A percentile compares a stretch with the other conserved stretches of the same genome.
Evolutionary conservation across 345 rosid genomes (phyloP).

Genomic region (Arabidopsis suecica): DNA sequence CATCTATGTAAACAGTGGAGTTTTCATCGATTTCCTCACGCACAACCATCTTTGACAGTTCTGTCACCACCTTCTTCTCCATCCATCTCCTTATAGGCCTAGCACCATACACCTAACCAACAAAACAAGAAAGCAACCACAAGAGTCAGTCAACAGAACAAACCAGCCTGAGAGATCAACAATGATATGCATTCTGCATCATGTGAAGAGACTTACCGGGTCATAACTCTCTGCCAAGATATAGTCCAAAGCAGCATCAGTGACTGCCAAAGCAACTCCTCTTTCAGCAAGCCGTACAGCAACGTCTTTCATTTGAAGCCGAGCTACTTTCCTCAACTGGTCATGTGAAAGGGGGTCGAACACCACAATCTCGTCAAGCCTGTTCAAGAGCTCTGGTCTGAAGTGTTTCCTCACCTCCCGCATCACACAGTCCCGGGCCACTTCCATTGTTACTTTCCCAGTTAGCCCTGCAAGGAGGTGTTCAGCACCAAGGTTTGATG

Average conservation of each 20-base stretch:
- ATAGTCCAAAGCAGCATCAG: conserved; percentile 77
- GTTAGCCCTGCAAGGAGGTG: conserved; percentile 72
- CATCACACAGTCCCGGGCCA: conserved; percentile 80
- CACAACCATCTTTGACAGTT: conserved; percentile 80
- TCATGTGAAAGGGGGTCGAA: conserved; percentile 94
- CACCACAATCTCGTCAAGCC: conserved; percentile 89
- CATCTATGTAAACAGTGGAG: conserved; percentile 80
- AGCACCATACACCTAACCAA: conserved; percentile 79
- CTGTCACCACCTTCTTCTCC: conserved; percentile 89
- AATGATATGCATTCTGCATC: background rate
- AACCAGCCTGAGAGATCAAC: background rate
- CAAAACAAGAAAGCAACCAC: background rate
- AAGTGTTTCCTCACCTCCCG: conserved; percentile 89
- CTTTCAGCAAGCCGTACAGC: conserved; percentile 82
- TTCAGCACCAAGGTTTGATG: conserved; percentile 94
- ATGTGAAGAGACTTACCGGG: conserved; percentile 61
- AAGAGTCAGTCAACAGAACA: background rate
- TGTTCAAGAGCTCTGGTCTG: conserved; percentile 81
- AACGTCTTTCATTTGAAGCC: conserved; percentile 86
- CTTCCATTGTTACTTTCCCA: conserved; percentile 81
- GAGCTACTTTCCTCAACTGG: conserved; percentile 78
- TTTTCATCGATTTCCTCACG: conserved; percentile 89
- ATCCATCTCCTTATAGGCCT: conserved; percentile 96
- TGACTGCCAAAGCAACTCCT: conserved; percentile 85
- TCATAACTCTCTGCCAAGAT: conserved; percentile 78